These are phyloP conservation scores for Schizophyllum amplum DNA, from an alignment of 1,284 basidiomycete species.

Conservation along the genomic window DNA sequence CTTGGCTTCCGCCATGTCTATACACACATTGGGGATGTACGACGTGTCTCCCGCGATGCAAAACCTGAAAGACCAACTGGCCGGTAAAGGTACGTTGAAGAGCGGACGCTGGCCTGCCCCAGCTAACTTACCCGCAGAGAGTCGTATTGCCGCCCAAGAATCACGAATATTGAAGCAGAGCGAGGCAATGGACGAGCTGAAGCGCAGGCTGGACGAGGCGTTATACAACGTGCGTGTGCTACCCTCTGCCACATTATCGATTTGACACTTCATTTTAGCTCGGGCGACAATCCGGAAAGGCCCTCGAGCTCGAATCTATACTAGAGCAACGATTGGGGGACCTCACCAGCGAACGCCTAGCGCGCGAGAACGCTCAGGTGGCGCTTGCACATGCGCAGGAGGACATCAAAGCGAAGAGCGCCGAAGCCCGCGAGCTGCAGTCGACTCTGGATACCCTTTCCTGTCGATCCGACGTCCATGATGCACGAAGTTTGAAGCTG, in stretches of 20 bases:
- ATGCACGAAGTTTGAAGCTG: slow-evolving; percentile 34
- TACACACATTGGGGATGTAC: slow-evolving; percentile 48
- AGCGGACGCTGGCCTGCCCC: slow-evolving; percentile 1
- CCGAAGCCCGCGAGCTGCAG: slow-evolving; percentile 46
- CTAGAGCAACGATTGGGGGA: slow-evolving; percentile 41
- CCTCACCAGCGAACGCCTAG: slow-evolving; percentile 45
- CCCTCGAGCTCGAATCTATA: slow-evolving; percentile 44
- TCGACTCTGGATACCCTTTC: slow-evolving; percentile 50
- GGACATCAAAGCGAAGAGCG: slow-evolving; percentile 42
- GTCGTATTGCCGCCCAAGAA: slow-evolving; percentile 49
- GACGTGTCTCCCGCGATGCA: slow-evolving; percentile 55
- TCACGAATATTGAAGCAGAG: slow-evolving; percentile 47
- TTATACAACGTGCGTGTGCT: slow-evolving; percentile 43
- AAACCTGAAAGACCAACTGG: slow-evolving; percentile 47
- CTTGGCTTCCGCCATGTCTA: slow-evolving; percentile 35
- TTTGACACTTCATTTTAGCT: slow-evolving; percentile 31
- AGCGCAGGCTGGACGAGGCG: slow-evolving; percentile 44
- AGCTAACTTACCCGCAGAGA: slow-evolving; percentile 30
- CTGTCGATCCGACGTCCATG: slow-evolving; percentile 39
- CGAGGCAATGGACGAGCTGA: slow-evolving; percentile 45
- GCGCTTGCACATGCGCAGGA: slow-evolving; percentile 40
- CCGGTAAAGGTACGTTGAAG: slow-evolving; percentile 48
- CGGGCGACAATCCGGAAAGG: slow-evolving; percentile 47
- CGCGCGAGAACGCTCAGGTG: slow-evolving; percentile 44
- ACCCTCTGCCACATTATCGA: slow-evolving; percentile 7